Conservation (phyloP, 495 filamentous ascomycete genomes). For the Sporormia fimetaria region DNA sequence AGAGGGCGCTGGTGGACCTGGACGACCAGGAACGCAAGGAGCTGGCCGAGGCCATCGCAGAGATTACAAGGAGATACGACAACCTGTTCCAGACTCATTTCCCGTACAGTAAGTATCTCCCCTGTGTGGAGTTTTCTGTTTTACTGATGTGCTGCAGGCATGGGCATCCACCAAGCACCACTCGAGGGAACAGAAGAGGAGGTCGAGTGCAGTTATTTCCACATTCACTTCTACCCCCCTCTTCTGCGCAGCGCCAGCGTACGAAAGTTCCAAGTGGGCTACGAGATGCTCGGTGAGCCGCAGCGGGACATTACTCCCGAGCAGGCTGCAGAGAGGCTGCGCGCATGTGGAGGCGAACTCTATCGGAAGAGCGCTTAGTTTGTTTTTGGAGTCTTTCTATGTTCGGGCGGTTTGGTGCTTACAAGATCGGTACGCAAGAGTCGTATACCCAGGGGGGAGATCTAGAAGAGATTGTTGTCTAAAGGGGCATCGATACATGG, state of each 20-base stretch:
- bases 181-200: slow-evolving; percentile 76
- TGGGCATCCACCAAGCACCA: slow-evolving; percentile 88
- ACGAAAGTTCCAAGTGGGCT: slow-evolving; percentile 90
- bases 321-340: slow-evolving; percentile 72
- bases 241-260: slow-evolving; percentile 86
- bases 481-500: too few species aligned
- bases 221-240: slow-evolving; percentile 95
- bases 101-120: slow-evolving; percentile 60
- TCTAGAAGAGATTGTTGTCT: too few species aligned
- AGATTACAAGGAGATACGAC: slow-evolving; percentile 83
- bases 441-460: too few species aligned
- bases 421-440: too few species aligned
- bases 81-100: slow-evolving; percentile 96
- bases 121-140: neutral
- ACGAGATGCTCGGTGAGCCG: slow-evolving; percentile 91
- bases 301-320: slow-evolving; percentile 97
- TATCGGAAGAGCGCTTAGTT: slow-evolving; percentile 60
- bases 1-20: slow-evolving; percentile 71
- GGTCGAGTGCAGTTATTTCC: slow-evolving; percentile 75
- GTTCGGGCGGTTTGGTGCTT: too few species aligned
- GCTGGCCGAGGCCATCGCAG: slow-evolving; percentile 73
- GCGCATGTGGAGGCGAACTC: slow-evolving; percentile 64
- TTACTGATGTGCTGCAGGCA: slow-evolving; percentile 29
- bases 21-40: slow-evolving; percentile 51
- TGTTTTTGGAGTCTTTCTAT: too few species aligned